A percentile compares a stretch with the other conserved stretches of the same genome.
Evolutionary conservation across 345 rosid genomes (phyloP).

Genomic region (Aquilaria malaccensis): DNA sequence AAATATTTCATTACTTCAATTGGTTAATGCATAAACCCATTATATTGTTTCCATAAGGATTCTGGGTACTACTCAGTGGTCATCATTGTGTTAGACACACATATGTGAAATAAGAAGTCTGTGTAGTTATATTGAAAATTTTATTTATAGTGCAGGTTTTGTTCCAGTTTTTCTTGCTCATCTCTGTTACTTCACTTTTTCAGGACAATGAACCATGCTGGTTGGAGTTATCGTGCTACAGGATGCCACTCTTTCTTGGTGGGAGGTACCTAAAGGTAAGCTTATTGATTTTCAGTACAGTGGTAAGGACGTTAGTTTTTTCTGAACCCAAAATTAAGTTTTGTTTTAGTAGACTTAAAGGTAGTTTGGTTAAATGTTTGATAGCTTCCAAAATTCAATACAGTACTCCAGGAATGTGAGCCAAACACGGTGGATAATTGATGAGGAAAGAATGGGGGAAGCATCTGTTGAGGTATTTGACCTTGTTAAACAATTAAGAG

Average conservation of each 20-base stretch:
- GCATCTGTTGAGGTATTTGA: conserved; percentile 80
- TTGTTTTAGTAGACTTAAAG: background rate
- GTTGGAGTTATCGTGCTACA: conserved; percentile 50
- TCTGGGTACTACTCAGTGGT: too few species aligned
- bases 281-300: conserved; percentile 7
- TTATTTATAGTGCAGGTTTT: too few species aligned
- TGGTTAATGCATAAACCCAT: too few species aligned
- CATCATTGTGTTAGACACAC: too few species aligned
- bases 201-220: conserved; percentile 68
- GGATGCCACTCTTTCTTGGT: conserved; percentile 65
- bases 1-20: too few species aligned
- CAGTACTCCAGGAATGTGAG: conserved; percentile 95
- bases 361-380: background rate
- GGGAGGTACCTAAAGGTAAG: conserved; percentile 92
- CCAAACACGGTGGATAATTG: conserved; percentile 95
- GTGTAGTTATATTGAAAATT: too few species aligned
- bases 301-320: background rate
- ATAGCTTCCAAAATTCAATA: conserved; percentile 6
- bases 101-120: too few species aligned
- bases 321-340: too few species aligned
- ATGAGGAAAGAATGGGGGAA: conserved; percentile 94
- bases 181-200: background rate
- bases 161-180: too few species aligned
- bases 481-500: conserved; percentile 4
- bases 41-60: too few species aligned